phyloP scores from a whole-genome alignment of 345 rosid species.

The Gossypium mustelinum region DNA sequence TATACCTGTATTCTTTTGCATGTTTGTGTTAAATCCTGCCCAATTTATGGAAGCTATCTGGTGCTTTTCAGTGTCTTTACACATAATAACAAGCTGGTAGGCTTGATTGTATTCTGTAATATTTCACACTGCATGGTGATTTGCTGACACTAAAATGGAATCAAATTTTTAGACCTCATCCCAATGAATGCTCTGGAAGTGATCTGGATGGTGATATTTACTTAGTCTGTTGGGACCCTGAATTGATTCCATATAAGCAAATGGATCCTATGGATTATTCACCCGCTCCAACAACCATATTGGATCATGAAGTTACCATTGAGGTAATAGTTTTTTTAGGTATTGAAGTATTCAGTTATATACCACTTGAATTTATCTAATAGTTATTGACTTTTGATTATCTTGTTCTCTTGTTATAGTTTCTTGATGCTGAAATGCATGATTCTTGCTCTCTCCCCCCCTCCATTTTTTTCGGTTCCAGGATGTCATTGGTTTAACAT shows the following conservation, averaged over 20 bases:
- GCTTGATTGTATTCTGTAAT: background rate
- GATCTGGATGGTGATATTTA: conserved; percentile 40
- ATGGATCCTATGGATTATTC: conserved; percentile 35
- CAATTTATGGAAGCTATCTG: background rate
- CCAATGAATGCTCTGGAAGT: conserved; percentile 40
- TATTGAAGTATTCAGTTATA: background rate
- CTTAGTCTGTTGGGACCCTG: conserved; percentile 40
- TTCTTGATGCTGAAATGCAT: too few relatives aligned
- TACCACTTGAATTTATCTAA: background rate
- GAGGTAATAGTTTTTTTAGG: conserved; percentile 21
- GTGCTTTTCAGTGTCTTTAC: background rate
- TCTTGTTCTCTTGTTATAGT: background rate
- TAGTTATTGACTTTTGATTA: background rate
- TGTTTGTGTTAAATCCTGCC: background rate
- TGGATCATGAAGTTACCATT: conserved; percentile 30
- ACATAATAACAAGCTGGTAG: too few relatives aligned
- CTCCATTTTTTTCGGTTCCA: too few relatives aligned
- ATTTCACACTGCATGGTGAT: background rate
- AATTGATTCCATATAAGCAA: conserved; percentile 25
- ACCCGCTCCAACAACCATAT: background rate
- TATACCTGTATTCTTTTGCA: background rate
- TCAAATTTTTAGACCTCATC: conserved; percentile 26
- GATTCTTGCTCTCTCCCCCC: too few relatives aligned
- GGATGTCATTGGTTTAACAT: too few relatives aligned
- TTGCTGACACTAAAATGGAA: background rate